Evolutionary conservation across 2,329 filamentous ascomycete species (phyloP), one percentile per base, ranked within the genome.

Genomic region (Diaporthe capsici): DNA sequence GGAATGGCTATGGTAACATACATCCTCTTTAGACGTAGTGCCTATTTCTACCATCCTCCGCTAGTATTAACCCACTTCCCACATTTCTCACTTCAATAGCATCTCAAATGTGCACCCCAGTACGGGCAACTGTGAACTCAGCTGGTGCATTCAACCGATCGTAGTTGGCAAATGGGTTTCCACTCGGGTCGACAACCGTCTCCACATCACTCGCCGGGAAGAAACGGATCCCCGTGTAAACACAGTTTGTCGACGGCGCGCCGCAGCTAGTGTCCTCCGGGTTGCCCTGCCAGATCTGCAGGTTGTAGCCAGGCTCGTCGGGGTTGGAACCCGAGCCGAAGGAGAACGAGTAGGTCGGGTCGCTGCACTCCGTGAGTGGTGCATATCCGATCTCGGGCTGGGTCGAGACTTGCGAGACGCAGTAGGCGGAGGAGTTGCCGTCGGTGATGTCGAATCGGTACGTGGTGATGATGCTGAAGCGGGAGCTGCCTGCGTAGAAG

Each of bases 151-250:
- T 67, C 42, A 67, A 49, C 17, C 61, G 42, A 25, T 67, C 61
- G 8, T 49, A 67, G 42, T 67, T 67, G 42, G 25, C 61, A 49
- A 49, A 49, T 4, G 61, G 61, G 42, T 67, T 67, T 22, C 25
- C 42, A 25, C 34, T 25, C 61, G 25, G 42, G 61, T 67, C 61
- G 7, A 49, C 42, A 67, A 67, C 25, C 17, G 61, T 67, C 61
- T 67, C 61, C 17, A 67, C 61, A 15, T 67, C 61, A 49, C 42
- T 67, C 25, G 61, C 61, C 28, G 61, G 61, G 42, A 67, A 67
- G 61, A 67, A 67, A 28, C 22, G 17, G 3, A n/a, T 49, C 4
- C 61, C 61, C 9, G 61, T 67, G 61, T 67, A 67, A 2, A 67
- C 61, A n/a, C 61, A 67, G 4, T 49, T n/a, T 4, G 61, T 67